Evolutionary conservation across 768 basidiomycete genomes (phyloP).

Genomic region (Pholiota molesta): DNA sequence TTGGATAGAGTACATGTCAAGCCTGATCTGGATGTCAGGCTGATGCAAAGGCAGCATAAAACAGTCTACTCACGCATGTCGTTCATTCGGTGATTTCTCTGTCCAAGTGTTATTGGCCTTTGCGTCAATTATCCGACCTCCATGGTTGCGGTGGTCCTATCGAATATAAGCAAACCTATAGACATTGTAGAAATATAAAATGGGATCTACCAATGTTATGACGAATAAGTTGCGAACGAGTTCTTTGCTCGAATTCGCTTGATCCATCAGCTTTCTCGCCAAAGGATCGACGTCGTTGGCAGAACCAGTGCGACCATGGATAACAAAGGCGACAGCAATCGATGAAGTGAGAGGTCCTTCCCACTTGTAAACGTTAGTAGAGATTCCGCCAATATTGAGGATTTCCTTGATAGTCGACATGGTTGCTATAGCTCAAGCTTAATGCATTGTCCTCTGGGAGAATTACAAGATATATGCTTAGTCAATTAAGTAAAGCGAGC

Average conservation of each 20-base stretch:
- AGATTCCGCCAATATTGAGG: slow-evolving; percentile 39
- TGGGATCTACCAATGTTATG: slow-evolving; percentile 39
- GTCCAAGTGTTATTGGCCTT: slow-evolving; percentile 41
- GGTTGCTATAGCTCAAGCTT: slow-evolving; percentile 2
- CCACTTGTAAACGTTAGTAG: slow-evolving; percentile 36
- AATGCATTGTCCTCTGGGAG: not conserved
- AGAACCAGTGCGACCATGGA: slow-evolving; percentile 44
- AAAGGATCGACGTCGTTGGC: slow-evolving; percentile 30
- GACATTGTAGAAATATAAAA: not conserved
- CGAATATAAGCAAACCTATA: not conserved
- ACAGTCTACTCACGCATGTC: slow-evolving; percentile 41
- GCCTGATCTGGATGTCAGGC: slow-evolving; percentile 24
- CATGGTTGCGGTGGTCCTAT: slow-evolving; percentile 53
- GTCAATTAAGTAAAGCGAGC: slow-evolving; percentile 13
- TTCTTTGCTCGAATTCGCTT: slow-evolving; percentile 14
- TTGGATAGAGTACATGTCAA: slow-evolving; percentile 53
- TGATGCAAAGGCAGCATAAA: not conserved
- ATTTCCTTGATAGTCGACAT: slow-evolving; percentile 24
- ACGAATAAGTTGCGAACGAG: slow-evolving; percentile 29
- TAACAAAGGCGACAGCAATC: slow-evolving; percentile 41
- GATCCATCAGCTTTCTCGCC: slow-evolving; percentile 28
- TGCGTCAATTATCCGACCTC: slow-evolving; percentile 34
- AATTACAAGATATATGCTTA: slow-evolving; percentile 13
- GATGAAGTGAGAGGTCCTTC: slow-evolving; percentile 21
- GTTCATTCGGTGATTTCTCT: slow-evolving; percentile 33